Evolutionary conservation across 169 alveolate genomes (phyloP), one percentile per base, ranked within the genome.

Genomic region (Eimeria acervulina): DNA sequence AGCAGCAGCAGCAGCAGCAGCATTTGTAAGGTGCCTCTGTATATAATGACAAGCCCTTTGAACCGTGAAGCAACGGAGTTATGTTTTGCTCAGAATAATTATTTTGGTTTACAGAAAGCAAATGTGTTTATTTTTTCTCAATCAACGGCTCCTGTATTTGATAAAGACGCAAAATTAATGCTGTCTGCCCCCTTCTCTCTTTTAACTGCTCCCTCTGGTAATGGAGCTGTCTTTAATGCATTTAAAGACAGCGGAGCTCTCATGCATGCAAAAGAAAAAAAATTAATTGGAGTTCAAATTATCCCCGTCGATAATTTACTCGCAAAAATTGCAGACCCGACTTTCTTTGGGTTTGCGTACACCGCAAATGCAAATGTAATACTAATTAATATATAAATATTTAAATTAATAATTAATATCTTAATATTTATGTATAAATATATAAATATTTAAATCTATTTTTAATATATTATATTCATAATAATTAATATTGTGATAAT

Each of bases 281-380:
- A 26, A n/a, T 52, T 87, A 10, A 33, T 33, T 10, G 94, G 94
- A 33, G 4, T 87, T 42, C 94, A 87, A 38, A 61, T 87, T 23
- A 6, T 66, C 63, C 21, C 80, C 42, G 94, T 87, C 7, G 94
- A 87, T 81, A 87, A 87, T 59, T 12, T 26, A 7, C 94, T 87
- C 66, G 94, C 94, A 47, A 59, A 36, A 68, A 63, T 38, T 3
- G 94, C 42, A 6, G 94, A 87, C 42, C 94, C 94, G 1, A 38
- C 40, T 17, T 87, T 87, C 94, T 87, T 87, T 42, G 94, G 94
- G 12, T 17, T 87, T 47, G 84, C 84, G n/a, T 21, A 15, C 84
- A n/a, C 28, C 52, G 38, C 47, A 1, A 10, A 72, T 44, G 0
- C 59, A 51, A 10, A 51, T 51, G 59, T 51, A 51, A 51, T 51